A percentile compares a stretch with the other conserved stretches of the same genome.
Conservation (phyloP, 106 monocot species). For the Iris macrosiphon region DNA sequence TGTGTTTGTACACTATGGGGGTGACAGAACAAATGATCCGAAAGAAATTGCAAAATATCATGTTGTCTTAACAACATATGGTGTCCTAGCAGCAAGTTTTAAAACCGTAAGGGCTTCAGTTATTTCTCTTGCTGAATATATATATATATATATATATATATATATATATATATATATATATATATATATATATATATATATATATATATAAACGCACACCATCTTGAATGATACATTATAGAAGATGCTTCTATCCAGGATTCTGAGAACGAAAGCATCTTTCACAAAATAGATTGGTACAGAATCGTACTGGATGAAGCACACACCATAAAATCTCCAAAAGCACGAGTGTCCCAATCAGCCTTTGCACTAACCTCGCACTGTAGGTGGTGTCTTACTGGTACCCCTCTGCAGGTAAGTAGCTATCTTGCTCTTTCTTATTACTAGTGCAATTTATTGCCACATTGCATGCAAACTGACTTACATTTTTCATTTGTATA, state of each 20-base stretch:
- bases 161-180: too few species aligned
- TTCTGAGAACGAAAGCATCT: constrained; percentile 40
- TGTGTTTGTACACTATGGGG: constrained; percentile 85
- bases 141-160: too few species aligned
- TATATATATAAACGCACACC: too few species aligned
- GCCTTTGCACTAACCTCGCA: constrained; percentile 53
- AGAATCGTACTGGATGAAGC: constrained; percentile 90
- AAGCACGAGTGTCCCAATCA: constrained; percentile 58
- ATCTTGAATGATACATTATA: too few species aligned
- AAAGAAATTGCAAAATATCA: constrained; percentile 42
- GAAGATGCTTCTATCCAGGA: constrained; percentile 12
- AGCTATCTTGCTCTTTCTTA: too few species aligned
- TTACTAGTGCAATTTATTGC: too few species aligned
- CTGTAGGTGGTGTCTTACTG: constrained; percentile 89
- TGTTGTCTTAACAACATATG: constrained; percentile 91
- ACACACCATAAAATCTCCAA: constrained; percentile 78
- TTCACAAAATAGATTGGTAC: constrained; percentile 70
- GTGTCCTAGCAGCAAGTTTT: constrained; percentile 48
- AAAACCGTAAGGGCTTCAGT: constrained; percentile 32
- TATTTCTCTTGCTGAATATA: not conserved
- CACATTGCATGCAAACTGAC: too few species aligned
- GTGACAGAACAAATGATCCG: constrained; percentile 52
- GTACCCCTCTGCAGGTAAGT: constrained; percentile 81
- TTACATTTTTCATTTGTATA: not conserved
- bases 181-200: too few species aligned